Base-by-base conservation (phyloP, 139 green algal species). In the Chlamydomonas eustigma region DNA sequence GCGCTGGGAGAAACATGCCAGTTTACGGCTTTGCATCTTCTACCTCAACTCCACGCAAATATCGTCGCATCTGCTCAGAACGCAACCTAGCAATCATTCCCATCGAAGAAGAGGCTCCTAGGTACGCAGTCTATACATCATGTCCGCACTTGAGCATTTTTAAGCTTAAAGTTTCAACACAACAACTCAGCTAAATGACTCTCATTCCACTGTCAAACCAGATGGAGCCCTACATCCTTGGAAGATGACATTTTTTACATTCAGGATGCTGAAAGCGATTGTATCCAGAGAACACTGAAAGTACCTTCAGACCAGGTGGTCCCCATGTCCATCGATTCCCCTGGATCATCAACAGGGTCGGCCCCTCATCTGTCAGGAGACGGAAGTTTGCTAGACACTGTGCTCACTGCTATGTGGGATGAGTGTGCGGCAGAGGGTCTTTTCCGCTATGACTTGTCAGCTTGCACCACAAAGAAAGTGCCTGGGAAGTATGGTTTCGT, bases 361-460 rank as follows among this genome's bases (percentile, higher is more conserved):
- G 44, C 44, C 44, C 44, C 44, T 28, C 44, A 58, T 58, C 44
- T 58, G 25, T 37, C 25, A 24, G 58, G 58, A 24, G 58, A 35
- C 18, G 24, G 33, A 50, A 31, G 80, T 64, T 51, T 92, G 71
- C 82, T 97, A 39, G 91, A 94, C 58, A 77, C 39, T 12, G 68
- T 87, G 32, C 81, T 95, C 24, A 76, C 91, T 51, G 83, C 87
- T 0, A 83, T 93, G 73, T 97, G 92, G 92, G 90, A 94, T 67
- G 87, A 91, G 50, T 81, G 88, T 73, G 78, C 63, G 37, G 58
- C 74, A 22, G 24, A 39, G 5, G 74, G 68, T 2, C 63, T 77
- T 22, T 75, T 77, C 52, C 67, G 68, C 44, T 99, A 99, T 75
- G 93, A 98, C 75, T 92, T 99, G 32, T 94, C 92, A 4, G 86